Conservation (phyloP, 1,139 yeast species). For the Arxiozyma heterogenica region DNA sequence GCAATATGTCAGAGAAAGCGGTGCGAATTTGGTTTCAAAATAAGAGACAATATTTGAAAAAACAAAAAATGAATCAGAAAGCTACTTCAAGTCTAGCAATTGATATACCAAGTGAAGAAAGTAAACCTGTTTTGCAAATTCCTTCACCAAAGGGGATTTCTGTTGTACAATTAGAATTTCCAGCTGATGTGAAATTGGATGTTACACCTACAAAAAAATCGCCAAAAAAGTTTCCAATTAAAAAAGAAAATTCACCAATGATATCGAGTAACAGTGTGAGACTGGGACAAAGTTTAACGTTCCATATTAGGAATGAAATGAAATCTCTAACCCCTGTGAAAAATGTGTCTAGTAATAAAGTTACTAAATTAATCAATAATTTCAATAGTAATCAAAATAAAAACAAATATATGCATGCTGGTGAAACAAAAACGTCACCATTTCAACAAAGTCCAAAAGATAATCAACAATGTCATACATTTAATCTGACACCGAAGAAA, state of each 20-base stretch:
- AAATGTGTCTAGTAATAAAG: slow-evolving; percentile 28
- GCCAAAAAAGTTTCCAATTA: slow-evolving; percentile 1
- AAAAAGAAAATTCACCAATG: slow-evolving; percentile 8
- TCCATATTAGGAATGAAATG: slow-evolving; percentile 26
- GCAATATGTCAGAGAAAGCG: slow-evolving; percentile 92
- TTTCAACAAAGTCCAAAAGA: background rate
- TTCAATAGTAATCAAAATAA: background rate
- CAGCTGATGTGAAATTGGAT: slow-evolving; percentile 1
- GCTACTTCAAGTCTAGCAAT: slow-evolving; percentile 2
- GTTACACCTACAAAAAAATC: slow-evolving; percentile 9
- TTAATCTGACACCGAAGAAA: slow-evolving; percentile 4
- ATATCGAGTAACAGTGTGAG: slow-evolving; percentile 7
- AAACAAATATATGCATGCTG: background rate
- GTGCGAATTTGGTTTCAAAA: slow-evolving; percentile 98
- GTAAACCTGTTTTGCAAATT: background rate
- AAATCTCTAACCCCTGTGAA: slow-evolving; percentile 26
- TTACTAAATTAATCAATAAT: slow-evolving; percentile 27
- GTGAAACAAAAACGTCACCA: background rate
- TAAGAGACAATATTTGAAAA: slow-evolving; percentile 75
- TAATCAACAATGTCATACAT: slow-evolving; percentile 3
- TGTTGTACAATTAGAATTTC: slow-evolving; percentile 20
- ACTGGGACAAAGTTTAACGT: slow-evolving; percentile 29
- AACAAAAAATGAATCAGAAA: slow-evolving; percentile 9
- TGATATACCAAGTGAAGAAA: background rate
- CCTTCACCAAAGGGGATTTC: slow-evolving; percentile 17